Conservation (phyloP, 306 rosid species). For the Quercus gilva region DNA sequence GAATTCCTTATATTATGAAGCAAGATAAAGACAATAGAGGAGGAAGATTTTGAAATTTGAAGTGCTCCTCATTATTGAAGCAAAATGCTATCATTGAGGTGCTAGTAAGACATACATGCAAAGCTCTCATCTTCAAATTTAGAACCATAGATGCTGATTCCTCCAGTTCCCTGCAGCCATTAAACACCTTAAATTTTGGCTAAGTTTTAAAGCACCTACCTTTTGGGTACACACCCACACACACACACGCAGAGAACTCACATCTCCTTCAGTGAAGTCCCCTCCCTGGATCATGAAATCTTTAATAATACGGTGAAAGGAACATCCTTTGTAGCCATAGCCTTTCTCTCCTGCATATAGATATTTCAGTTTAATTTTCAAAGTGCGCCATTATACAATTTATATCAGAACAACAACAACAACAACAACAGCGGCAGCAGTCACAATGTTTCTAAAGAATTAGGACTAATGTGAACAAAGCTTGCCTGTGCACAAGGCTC, state of each 20-base stretch:
- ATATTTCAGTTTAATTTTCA: constrained; percentile 17
- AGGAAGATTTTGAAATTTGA: neutral
- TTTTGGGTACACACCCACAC: neutral
- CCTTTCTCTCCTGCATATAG: constrained; percentile 82
- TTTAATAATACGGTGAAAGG: constrained; percentile 88
- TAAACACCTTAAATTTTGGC: constrained; percentile 12
- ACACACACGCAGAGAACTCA: constrained; percentile 22
- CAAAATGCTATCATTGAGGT: constrained; percentile 11
- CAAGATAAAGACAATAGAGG: neutral
- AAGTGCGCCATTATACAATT: neutral
- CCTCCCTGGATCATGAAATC: constrained; percentile 99
- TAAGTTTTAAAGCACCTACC: constrained; percentile 12
- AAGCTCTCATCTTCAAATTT: constrained; percentile 77
- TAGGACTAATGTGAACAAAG: neutral
- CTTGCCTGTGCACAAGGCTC: constrained; percentile 90
- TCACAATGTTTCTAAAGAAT: neutral
- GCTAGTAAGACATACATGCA: constrained; percentile 46
- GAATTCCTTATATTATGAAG: neutral
- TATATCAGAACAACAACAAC: constrained; percentile 21
- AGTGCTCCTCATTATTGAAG: constrained; percentile 7
- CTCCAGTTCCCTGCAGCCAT: constrained; percentile 90
- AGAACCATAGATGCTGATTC: constrained; percentile 82
- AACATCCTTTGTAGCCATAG: constrained; percentile 86
- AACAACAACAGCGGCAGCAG: constrained; percentile 5
- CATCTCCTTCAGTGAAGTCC: constrained; percentile 89